Percentiles rank a stretch among this genome's conserved stretches.
phyloP scores from a whole-genome alignment of 441 rosid species.

The Croton laevigatus region DNA sequence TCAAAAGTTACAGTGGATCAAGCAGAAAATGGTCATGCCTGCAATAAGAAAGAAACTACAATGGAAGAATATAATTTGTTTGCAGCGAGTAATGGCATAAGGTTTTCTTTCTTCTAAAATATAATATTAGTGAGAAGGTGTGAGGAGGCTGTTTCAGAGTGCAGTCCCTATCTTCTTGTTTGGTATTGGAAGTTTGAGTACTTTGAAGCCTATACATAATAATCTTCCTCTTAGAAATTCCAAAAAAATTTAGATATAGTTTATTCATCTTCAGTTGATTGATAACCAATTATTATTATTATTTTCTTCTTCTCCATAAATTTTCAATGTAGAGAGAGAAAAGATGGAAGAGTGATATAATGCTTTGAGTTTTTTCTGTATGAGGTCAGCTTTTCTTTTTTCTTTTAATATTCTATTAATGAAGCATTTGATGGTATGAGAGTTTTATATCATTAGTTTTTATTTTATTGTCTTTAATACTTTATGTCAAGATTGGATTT shows the following conservation, averaged over 20 bases:
- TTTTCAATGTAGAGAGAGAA: conserved; percentile 33
- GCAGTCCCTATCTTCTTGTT: conserved; percentile 39
- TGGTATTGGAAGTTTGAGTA: conserved; percentile 41
- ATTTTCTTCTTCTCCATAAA: conserved; percentile 27
- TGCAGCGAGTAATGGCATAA: conserved; percentile 63
- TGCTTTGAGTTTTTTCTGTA: conserved; percentile 31
- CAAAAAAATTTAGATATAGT: conserved; percentile 37
- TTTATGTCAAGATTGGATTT: background rate
- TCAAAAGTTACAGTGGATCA: conserved; percentile 49
- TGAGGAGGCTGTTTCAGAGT: conserved; percentile 36
- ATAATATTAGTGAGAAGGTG: conserved; percentile 23
- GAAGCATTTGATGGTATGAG: conserved; percentile 33
- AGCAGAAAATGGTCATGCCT: conserved; percentile 38
- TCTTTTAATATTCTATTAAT: background rate
- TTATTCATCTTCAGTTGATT: conserved; percentile 35
- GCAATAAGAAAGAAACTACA: conserved; percentile 47
- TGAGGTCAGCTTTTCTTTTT: conserved; percentile 27
- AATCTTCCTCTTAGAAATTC: conserved; percentile 38
- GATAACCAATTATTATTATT: conserved; percentile 26
- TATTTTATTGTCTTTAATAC: background rate
- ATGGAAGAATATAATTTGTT: conserved; percentile 90
- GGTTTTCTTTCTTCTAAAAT: conserved; percentile 66
- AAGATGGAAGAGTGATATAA: conserved; percentile 35
- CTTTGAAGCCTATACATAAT: conserved; percentile 46
- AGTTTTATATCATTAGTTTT: background rate